Conservation (phyloP, 345 rosid species). For the Iberis pinnata region DNA sequence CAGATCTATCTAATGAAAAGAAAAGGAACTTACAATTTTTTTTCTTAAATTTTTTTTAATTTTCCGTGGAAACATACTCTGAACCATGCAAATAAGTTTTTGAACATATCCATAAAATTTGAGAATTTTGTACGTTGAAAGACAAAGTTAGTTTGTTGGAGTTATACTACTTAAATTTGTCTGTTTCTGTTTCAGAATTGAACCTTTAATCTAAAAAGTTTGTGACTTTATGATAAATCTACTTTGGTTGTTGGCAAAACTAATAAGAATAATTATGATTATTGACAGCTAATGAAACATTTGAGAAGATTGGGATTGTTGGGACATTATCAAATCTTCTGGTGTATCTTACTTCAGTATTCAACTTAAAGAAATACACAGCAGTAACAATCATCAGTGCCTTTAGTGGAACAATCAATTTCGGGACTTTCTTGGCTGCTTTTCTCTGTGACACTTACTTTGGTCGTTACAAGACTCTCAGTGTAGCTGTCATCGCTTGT, state of each 20-base stretch:
- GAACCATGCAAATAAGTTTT: too few relatives aligned
- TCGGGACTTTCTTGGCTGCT: constrained; percentile 68
- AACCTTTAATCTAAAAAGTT: background rate
- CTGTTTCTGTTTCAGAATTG: too few relatives aligned
- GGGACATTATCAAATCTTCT: constrained; percentile 71
- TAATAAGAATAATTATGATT: too few relatives aligned
- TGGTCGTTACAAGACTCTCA: constrained; percentile 71
- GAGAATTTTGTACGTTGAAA: background rate
- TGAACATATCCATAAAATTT: background rate
- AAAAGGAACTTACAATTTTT: too few relatives aligned
- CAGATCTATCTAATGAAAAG: too few relatives aligned
- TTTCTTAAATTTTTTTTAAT: too few relatives aligned
- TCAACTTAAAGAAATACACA: constrained; percentile 57
- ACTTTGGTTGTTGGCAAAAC: background rate
- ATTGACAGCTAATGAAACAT: constrained; percentile 54
- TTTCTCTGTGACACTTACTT: constrained; percentile 72
- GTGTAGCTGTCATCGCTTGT: constrained; percentile 53
- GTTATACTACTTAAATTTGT: background rate
- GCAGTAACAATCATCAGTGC: constrained; percentile 65
- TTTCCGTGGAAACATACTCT: too few relatives aligned
- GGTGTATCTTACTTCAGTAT: constrained; percentile 65
- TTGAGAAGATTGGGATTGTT: constrained; percentile 88
- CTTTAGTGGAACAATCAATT: constrained; percentile 67
- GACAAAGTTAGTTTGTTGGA: constrained; percentile 17
- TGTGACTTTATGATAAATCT: background rate